Evolutionary conservation across 2,329 filamentous ascomycete species (phyloP).

Genomic region (Aspergillus ustus): DNA sequence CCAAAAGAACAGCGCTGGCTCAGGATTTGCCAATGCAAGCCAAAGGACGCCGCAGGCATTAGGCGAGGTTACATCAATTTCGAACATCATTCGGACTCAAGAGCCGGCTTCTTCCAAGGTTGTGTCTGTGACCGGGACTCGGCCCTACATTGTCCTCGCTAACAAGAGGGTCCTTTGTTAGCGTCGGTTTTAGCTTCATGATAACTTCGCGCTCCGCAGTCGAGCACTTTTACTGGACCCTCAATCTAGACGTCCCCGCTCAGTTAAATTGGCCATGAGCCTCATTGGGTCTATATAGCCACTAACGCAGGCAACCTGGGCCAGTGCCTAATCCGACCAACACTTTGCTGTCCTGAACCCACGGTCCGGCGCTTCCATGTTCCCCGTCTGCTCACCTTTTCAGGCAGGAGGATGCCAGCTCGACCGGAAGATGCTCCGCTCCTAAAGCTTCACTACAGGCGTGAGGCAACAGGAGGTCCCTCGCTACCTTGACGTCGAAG

Average conservation of each 20-base stretch:
- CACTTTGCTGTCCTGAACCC: neutral
- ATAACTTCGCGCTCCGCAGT: slow-evolving; percentile 1
- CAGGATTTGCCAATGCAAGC: neutral
- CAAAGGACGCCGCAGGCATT: neutral
- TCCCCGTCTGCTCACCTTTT: neutral
- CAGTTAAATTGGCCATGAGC: slow-evolving; percentile 15
- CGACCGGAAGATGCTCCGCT: neutral
- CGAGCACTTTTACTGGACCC: neutral
- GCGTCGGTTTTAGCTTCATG: slow-evolving; percentile 2
- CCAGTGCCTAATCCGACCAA: slow-evolving; percentile 3
- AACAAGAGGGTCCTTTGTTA: slow-evolving; percentile 10
- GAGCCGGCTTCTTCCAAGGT: neutral
- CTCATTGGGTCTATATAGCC: slow-evolving; percentile 16
- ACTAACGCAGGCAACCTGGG: slow-evolving; percentile 8
- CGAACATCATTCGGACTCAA: neutral
- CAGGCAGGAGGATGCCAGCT: neutral
- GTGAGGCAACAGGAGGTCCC: neutral
- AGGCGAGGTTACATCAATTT: slow-evolving; percentile 8
- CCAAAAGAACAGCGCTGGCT: neutral
- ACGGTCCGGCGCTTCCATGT: neutral
- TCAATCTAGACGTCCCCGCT: neutral
- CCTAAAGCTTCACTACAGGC: neutral
- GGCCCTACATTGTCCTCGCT: neutral
- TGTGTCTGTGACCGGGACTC: slow-evolving; percentile 4
- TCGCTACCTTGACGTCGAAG: neutral